Percentiles rank a stretch among this genome's conserved stretches.
Conservation (phyloP, 257 asterid species). For the Solanum lignicaule region DNA sequence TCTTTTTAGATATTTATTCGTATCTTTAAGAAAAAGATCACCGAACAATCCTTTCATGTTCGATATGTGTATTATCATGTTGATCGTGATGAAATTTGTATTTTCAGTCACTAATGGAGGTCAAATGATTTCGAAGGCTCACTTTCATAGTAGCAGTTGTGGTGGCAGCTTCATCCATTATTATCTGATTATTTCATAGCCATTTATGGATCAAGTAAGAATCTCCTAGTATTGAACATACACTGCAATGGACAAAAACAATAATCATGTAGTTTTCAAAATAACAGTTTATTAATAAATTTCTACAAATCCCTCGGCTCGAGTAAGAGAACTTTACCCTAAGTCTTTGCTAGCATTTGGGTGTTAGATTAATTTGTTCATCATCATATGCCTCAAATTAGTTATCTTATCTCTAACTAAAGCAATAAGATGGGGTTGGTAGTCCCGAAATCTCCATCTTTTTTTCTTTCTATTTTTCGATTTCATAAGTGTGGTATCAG, state of each 20-base stretch:
- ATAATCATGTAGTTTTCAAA: too few species aligned
- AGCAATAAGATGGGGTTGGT: neutral
- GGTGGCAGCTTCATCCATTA: neutral
- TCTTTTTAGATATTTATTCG: too few species aligned
- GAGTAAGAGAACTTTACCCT: neutral
- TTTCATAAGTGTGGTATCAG: too few species aligned
- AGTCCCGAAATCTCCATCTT: accelerated
- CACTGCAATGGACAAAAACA: neutral
- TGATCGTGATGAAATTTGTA: neutral
- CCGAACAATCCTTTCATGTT: neutral
- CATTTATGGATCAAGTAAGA: neutral
- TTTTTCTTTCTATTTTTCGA: neutral
- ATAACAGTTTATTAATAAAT: too few species aligned
- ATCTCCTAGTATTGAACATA: neutral
- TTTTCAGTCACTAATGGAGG: neutral
- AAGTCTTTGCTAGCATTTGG: neutral
- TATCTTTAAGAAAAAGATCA: neutral
- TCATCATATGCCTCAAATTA: neutral
- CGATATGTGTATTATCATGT: accelerated
- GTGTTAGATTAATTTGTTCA: neutral
- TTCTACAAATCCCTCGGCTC: neutral
- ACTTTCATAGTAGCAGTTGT: neutral
- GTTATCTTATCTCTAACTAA: neutral
- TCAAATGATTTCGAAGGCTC: neutral
- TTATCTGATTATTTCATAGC: neutral